These are phyloP conservation scores for Xylariaceae sp. DNA, from an alignment of 2,329 filamentous ascomycete species.

Conservation along the genomic window DNA sequence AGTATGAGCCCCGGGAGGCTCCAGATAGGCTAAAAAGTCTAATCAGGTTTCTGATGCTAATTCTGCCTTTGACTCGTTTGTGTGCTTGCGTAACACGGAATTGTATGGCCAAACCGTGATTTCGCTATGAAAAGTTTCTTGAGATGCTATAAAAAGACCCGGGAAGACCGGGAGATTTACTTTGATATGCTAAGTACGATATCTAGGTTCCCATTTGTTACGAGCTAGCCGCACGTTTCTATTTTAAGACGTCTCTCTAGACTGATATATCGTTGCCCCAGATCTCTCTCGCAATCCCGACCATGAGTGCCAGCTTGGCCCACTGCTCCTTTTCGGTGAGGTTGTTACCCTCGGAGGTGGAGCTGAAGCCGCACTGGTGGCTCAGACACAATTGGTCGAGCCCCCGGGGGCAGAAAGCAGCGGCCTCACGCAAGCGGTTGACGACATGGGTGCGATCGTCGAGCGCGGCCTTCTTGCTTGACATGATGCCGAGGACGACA, in stretches of 20 bases:
- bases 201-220: too few relatives aligned
- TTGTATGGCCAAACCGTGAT: not conserved
- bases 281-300: constrained; percentile 52
- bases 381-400: constrained; percentile 51
- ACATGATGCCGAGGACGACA: constrained; percentile 52
- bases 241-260: constrained; percentile 10
- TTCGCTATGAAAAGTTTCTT: too few relatives aligned
- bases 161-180: too few relatives aligned
- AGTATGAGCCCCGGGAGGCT: not conserved
- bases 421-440: constrained; percentile 40
- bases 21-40: constrained; percentile 5
- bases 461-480: constrained; percentile 51
- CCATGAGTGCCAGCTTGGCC: constrained; percentile 49
- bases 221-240: not conserved
- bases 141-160: too few relatives aligned
- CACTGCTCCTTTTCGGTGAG: constrained; percentile 52
- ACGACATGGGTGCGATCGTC: constrained; percentile 42
- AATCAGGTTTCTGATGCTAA: not conserved
- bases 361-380: constrained; percentile 54
- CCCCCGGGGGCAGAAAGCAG: constrained; percentile 43
- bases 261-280: constrained; percentile 44
- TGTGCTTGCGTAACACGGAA: not conserved
- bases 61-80: not conserved
- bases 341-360: constrained; percentile 52
- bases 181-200: too few relatives aligned